phyloP scores from a whole-genome alignment of 352 stramenopile genomes.

The Pythium volutum region DNA sequence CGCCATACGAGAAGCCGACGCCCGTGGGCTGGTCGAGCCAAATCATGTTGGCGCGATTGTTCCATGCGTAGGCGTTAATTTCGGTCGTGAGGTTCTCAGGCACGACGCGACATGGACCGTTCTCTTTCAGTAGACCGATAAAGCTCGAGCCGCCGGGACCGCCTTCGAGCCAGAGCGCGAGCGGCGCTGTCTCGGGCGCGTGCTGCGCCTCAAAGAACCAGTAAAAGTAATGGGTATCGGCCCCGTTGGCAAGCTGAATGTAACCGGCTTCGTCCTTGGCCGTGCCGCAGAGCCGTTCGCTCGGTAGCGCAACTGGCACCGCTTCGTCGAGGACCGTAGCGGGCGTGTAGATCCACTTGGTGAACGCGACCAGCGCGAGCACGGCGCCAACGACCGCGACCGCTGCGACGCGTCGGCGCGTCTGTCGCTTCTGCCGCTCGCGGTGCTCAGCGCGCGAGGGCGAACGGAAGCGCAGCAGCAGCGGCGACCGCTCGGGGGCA shows the following conservation, averaged over 20 bases:
- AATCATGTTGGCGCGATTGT: constrained; percentile 42
- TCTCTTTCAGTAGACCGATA: constrained; percentile 42
- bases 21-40: constrained; percentile 44
- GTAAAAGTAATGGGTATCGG: constrained; percentile 60
- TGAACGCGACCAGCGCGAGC: neutral
- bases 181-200: constrained; percentile 31
- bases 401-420: neutral
- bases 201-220: constrained; percentile 44
- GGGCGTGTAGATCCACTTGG: neutral
- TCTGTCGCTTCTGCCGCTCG: neutral
- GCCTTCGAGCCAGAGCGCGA: constrained; percentile 53
- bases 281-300: constrained; percentile 24
- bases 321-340: neutral
- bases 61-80: constrained; percentile 46
- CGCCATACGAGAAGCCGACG: constrained; percentile 37
- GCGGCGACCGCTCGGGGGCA: neutral
- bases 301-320: too few relatives aligned
- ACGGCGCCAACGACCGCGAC: neutral
- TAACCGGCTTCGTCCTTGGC: constrained; percentile 41
- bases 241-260: constrained; percentile 41
- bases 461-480: neutral
- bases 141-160: constrained; percentile 36
- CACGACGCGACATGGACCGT: constrained; percentile 40
- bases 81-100: constrained; percentile 30
- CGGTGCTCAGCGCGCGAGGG: neutral